Percentiles rank a stretch among this genome's conserved stretches.
phyloP scores from a whole-genome alignment of 495 filamentous ascomycete species.

The Letharia lupina region DNA sequence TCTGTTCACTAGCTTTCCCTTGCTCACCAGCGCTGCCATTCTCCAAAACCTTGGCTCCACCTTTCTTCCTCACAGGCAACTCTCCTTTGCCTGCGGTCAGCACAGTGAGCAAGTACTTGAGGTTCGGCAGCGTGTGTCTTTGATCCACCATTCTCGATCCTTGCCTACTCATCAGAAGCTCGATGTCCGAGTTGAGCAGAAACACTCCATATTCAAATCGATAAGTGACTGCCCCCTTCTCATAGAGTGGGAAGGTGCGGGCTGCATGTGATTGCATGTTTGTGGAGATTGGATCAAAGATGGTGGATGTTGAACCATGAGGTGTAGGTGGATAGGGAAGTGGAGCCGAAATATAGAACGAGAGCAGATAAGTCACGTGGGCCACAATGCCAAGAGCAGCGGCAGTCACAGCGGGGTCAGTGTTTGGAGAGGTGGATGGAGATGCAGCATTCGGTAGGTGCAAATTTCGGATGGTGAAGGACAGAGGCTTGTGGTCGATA shows the following conservation, averaged over 20 bases:
- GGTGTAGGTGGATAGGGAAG: slow-evolving; percentile 74
- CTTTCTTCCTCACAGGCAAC: slow-evolving; percentile 66
- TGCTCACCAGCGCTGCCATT: slow-evolving; percentile 22
- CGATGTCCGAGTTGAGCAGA: slow-evolving; percentile 86
- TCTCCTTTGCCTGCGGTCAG: slow-evolving; percentile 70
- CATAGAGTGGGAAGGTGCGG: slow-evolving; percentile 71
- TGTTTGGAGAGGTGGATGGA: slow-evolving; percentile 38
- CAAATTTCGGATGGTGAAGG: slow-evolving; percentile 68
- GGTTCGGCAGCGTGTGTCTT: slow-evolving; percentile 80
- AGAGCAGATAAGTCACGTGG: slow-evolving; percentile 64
- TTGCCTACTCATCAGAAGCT: slow-evolving; percentile 67
- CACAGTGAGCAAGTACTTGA: slow-evolving; percentile 87
- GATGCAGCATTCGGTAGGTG: slow-evolving; percentile 71
- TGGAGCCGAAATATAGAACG: slow-evolving; percentile 70
- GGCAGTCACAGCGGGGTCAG: slow-evolving; percentile 59
- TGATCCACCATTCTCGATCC: slow-evolving; percentile 75
- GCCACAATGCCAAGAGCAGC: slow-evolving; percentile 79
- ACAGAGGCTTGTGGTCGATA: slow-evolving; percentile 49
- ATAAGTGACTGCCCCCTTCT: slow-evolving; percentile 66
- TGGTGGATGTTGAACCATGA: slow-evolving; percentile 62
- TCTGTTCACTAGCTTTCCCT: not conserved
- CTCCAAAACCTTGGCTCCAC: slow-evolving; percentile 59
- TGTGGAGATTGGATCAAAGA: slow-evolving; percentile 70
- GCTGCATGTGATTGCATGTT: slow-evolving; percentile 48
- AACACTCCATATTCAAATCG: slow-evolving; percentile 95